These are phyloP conservation scores for Candida pini DNA, from an alignment of 805 yeast species.

Conservation along the genomic window DNA sequence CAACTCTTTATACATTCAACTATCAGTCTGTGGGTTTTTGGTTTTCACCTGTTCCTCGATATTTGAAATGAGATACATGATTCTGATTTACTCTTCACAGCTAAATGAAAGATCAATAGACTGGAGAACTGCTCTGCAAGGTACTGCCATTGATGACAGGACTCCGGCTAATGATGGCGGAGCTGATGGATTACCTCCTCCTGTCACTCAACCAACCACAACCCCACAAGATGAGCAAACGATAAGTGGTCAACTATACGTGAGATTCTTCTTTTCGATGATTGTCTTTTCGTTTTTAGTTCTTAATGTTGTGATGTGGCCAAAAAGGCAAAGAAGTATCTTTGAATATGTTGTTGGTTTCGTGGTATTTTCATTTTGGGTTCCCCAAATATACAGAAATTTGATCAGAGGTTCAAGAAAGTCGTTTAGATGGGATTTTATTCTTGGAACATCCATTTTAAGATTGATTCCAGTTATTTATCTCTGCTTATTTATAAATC, in stretches of 20 bases:
- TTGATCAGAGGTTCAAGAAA: conserved; percentile 61
- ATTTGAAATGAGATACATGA: conserved; percentile 71
- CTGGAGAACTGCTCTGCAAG: conserved; percentile 61
- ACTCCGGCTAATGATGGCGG: conserved; percentile 5
- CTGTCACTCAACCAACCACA: conserved; percentile 17
- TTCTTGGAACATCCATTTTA: conserved; percentile 59
- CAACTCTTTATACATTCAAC: conserved; percentile 55
- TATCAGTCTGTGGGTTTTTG: conserved; percentile 64
- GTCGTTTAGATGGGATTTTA: conserved; percentile 69
- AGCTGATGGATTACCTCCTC: conserved; percentile 18
- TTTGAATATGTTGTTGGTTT: conserved; percentile 55
- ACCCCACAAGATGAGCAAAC: conserved; percentile 45
- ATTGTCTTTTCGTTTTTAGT: conserved; percentile 53
- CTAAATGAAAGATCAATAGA: conserved; percentile 64
- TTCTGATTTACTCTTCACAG: conserved; percentile 63
- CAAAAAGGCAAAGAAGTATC: conserved; percentile 42
- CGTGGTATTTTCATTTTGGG: conserved; percentile 68
- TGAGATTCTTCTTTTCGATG: conserved; percentile 48
- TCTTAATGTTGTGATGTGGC: conserved; percentile 58
- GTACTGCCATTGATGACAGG: conserved; percentile 42
- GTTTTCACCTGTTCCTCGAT: conserved; percentile 65
- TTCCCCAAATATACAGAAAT: conserved; percentile 83
- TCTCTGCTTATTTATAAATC: conserved; percentile 43
- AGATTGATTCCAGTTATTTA: conserved; percentile 64
- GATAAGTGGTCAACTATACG: conserved; percentile 51